Evolutionary conservation across 1,284 basidiomycete species (phyloP).

Genomic region (Ustilago xerochloae): DNA sequence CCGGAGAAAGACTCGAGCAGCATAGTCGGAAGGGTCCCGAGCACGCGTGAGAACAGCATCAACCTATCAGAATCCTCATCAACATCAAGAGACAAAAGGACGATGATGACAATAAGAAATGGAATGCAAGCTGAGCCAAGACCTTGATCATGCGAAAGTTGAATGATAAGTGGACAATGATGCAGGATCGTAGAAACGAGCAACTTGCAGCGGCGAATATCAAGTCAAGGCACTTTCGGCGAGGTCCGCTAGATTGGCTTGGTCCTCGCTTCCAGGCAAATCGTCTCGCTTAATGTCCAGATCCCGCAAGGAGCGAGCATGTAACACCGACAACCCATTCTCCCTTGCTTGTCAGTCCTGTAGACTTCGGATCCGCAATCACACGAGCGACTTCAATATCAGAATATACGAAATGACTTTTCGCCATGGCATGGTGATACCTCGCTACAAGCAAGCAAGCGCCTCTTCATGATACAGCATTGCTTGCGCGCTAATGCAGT

Average conservation of each 20-base stretch:
- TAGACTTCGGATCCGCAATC: too few species aligned
- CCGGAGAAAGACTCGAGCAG: too few species aligned
- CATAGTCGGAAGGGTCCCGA: background rate
- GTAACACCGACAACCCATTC: background rate
- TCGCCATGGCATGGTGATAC: too few species aligned
- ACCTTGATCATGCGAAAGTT: background rate
- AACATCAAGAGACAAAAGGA: background rate
- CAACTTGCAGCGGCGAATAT: background rate
- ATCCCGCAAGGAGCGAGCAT: slow-evolving; percentile 1
- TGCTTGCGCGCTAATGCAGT: background rate
- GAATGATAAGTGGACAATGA: background rate
- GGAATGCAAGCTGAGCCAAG: background rate
- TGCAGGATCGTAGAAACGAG: background rate
- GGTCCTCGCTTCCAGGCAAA: background rate
- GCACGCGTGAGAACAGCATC: background rate
- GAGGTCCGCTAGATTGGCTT: background rate
- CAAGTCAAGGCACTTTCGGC: background rate
- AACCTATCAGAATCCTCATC: background rate
- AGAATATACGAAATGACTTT: too few species aligned
- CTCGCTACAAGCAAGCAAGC: too few species aligned
- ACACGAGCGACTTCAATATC: too few species aligned
- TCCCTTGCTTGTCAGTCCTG: too few species aligned
- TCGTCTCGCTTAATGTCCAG: background rate
- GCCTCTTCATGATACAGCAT: too few species aligned
- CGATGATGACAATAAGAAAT: too few species aligned